Base-by-base conservation (phyloP, 2,329 filamentous ascomycete genomes). In the Chaetomium sp. region DNA sequence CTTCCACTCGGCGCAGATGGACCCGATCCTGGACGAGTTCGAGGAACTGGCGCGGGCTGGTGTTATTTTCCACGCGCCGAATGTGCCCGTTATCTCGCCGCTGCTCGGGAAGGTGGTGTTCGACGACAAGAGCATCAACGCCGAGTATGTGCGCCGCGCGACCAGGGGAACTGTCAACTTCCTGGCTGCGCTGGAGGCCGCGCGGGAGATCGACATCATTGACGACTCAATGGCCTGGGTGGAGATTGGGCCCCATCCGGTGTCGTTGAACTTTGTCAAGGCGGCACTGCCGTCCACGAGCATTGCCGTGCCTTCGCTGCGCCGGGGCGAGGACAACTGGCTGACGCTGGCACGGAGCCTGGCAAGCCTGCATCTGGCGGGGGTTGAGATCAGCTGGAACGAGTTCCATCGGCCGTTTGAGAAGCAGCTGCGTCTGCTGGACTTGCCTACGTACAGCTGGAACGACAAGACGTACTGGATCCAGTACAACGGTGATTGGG, bases 211-310 rank as follows among this genome's bases (percentile, higher is more conserved):
- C 5, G 19, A n/a, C 7, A n/a, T 32, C 19, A 41, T 50, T 6
- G 7, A 19, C 2, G 36, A 49, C 38, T 27, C 41, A 12, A 50
- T 8, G 27, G 36, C 34, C 8, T 33, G 19, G 43, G 27, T 46
- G 27, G 43, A 46, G 43, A 46, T 90, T 61, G 87, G 87, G n/a
- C 86, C 87, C 41, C 84, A 89, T 64, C 85, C 86, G 0, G 80
- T 89, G 11, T 87, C 67, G 62, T 4, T 64, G 1, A 69, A 76
- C 2, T 62, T 50, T 4, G 78, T 76, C 64, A 60, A 65, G 27
- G 19, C 88, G 2, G 43, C 76, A 86, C 56, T 75, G 87, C 80
- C 53, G 43, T 27, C 43, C 74, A 72, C 49, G 76, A 9, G 34
- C 9, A 49, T 9, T 10, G 35, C 32, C 40, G 11, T 53, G 45